These are phyloP conservation scores for Microcos paniculata DNA, from an alignment of 345 rosid genomes.

Conservation along the genomic window DNA sequence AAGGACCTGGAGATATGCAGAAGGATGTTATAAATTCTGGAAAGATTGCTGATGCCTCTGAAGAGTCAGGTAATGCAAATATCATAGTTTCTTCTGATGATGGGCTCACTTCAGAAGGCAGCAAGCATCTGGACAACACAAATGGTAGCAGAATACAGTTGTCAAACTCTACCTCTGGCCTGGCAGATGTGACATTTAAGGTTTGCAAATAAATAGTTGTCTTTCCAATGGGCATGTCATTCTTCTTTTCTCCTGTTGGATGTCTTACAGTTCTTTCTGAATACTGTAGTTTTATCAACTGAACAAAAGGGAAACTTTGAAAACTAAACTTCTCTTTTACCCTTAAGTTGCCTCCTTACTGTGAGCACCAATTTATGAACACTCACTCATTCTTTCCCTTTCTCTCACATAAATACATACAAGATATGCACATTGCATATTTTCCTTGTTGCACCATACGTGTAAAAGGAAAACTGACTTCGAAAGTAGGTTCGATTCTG, in stretches of 20 bases:
- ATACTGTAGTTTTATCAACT: conserved; percentile 1
- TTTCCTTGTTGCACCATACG: background rate
- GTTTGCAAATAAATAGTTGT: conserved; percentile 37
- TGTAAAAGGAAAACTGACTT: background rate
- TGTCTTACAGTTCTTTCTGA: background rate
- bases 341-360: background rate
- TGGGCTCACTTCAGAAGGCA: conserved; percentile 32
- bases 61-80: conserved; percentile 26
- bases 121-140: conserved; percentile 31
- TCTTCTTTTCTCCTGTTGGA: conserved; percentile 29
- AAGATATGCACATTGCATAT: background rate
- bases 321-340: background rate
- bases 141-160: conserved; percentile 38
- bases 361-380: background rate
- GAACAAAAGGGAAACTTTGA: background rate
- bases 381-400: background rate
- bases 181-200: conserved; percentile 58
- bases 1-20: conserved; percentile 58
- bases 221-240: background rate
- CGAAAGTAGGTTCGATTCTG: background rate
- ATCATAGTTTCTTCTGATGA: conserved; percentile 31
- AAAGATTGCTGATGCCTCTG: conserved; percentile 27
- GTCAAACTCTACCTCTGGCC: conserved; percentile 32
- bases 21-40: conserved; percentile 34
- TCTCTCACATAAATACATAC: background rate